These are phyloP conservation scores for Quercus mongolica DNA, from an alignment of 306 rosid species.

Conservation along the genomic window DNA sequence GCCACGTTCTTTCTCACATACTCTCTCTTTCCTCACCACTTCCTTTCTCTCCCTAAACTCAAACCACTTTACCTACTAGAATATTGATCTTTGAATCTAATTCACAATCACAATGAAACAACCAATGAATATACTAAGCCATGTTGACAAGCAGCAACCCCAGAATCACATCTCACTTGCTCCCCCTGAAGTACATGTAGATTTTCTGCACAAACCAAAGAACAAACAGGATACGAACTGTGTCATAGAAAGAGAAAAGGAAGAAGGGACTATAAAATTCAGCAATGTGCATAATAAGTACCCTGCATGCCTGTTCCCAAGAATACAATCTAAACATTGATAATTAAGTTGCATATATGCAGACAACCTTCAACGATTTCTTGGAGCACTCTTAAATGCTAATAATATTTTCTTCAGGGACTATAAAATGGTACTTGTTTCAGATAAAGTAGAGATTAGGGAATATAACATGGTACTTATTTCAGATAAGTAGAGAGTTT, in stretches of 20 bases:
- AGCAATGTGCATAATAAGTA: not conserved
- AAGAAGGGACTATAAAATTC: not conserved
- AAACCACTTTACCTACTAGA: too few relatives aligned
- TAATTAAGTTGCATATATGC: not conserved
- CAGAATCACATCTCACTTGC: slow-evolving; percentile 50
- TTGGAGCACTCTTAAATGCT: not conserved
- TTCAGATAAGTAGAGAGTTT: too few relatives aligned
- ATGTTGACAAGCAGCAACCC: slow-evolving; percentile 22
- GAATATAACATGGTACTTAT: too few relatives aligned
- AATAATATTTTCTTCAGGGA: not conserved
- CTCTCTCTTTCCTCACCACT: too few relatives aligned
- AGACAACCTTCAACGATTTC: not conserved
- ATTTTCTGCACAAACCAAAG: slow-evolving; percentile 66
- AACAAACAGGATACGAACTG: not conserved
- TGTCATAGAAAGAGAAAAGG: not conserved
- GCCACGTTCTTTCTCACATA: too few relatives aligned
- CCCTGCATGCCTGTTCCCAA: not conserved
- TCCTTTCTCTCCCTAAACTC: too few relatives aligned
- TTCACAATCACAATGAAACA: not conserved
- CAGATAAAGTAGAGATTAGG: not conserved
- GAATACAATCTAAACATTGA: not conserved
- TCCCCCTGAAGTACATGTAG: slow-evolving; percentile 87
- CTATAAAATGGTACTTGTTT: not conserved
- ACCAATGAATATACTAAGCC: slow-evolving; percentile 38
- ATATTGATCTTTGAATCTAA: not conserved